A percentile compares a stretch with the other conserved stretches of the same genome.
Conservation (phyloP, 805 yeast genomes). For the Metschnikowia henanensis region DNA sequence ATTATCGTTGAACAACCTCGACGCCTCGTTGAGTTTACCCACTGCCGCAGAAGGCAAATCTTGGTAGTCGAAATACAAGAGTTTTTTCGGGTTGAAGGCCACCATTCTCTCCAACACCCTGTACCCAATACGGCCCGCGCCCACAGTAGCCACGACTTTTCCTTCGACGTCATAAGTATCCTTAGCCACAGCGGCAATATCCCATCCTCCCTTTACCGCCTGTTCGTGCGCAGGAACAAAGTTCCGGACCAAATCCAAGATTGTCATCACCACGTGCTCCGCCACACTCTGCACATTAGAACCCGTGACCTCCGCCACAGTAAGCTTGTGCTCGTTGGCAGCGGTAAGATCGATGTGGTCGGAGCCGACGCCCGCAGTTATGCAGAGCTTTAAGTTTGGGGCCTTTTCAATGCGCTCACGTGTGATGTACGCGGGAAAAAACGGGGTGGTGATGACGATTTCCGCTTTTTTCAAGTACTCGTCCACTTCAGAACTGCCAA, state of each 20-base stretch:
- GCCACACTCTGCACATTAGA: slow-evolving; percentile 81
- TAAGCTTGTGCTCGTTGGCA: slow-evolving; percentile 59
- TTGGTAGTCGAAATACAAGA: slow-evolving; percentile 76
- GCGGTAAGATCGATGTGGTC: slow-evolving; percentile 77
- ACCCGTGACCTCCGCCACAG: slow-evolving; percentile 81
- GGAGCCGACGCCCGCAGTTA: slow-evolving; percentile 86
- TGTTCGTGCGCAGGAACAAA: slow-evolving; percentile 78
- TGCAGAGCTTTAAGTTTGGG: slow-evolving; percentile 63
- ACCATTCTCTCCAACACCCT: slow-evolving; percentile 69
- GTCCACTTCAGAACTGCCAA: slow-evolving; percentile 57
- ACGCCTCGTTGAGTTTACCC: slow-evolving; percentile 36
- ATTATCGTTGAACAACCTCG: slow-evolving; percentile 44
- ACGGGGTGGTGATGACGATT: slow-evolving; percentile 77
- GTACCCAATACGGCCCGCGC: slow-evolving; percentile 81
- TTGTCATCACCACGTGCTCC: slow-evolving; percentile 77
- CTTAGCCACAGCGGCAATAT: slow-evolving; percentile 70
- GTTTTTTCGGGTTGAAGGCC: slow-evolving; percentile 73
- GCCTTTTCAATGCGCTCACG: slow-evolving; percentile 67
- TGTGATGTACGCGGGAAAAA: slow-evolving; percentile 77
- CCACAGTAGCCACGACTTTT: slow-evolving; percentile 77
- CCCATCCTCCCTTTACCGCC: slow-evolving; percentile 63
- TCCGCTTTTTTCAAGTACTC: slow-evolving; percentile 70
- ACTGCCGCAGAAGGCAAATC: slow-evolving; percentile 54
- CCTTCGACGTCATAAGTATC: slow-evolving; percentile 74
- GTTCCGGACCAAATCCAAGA: slow-evolving; percentile 69